Base-by-base conservation (phyloP, 2,329 filamentous ascomycete species). In the Reticulascus tulasneorum region DNA sequence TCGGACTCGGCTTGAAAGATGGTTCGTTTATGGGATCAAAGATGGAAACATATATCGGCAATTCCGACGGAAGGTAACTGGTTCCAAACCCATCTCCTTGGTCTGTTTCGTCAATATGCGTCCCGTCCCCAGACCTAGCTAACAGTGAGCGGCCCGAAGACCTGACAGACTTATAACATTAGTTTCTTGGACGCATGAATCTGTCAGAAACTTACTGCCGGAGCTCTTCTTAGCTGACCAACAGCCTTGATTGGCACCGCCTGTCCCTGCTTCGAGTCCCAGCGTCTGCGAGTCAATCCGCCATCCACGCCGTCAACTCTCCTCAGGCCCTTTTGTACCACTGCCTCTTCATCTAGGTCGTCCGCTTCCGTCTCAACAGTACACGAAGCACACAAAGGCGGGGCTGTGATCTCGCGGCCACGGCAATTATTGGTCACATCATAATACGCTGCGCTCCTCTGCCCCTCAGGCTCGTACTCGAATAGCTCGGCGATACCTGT, bases 301-400 rank as follows among this genome's bases (percentile, higher is more conserved):
- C 65, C 66, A 49, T 77, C 71, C 9, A 56, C 54, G 15, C 42
- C 53, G 17, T 71, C 63, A 8, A 72, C 56, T 36, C 62, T 63
- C 23, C 57, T 53, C 43, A 76, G 35, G 1, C 69, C 69, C 46
- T 55, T 66, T 35, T 65, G 55, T 25, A 69, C 44, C 5, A 69
- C 41, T 1, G 46, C 47, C 18, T 53, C 47, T 17, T 54, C 52
- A 6, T 51, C 48, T 20, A 54, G 33, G 23, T 49, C 48, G 30
- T 64, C 62, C 3, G 51, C 47, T 38, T 71, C 68, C 15, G 55
- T 54, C 30, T 65, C 63, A 5, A 63, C 54, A 11, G 59, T 49
- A 46, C 73, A 78, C 31, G 60, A 52, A 17, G 55, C 61, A 54
- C 75, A 79, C 9, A 77, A 53, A 2, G 75, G 75, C 7, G 72